Base-by-base conservation (phyloP, 148 eudicot genomes). In the Bassia scoparia region DNA sequence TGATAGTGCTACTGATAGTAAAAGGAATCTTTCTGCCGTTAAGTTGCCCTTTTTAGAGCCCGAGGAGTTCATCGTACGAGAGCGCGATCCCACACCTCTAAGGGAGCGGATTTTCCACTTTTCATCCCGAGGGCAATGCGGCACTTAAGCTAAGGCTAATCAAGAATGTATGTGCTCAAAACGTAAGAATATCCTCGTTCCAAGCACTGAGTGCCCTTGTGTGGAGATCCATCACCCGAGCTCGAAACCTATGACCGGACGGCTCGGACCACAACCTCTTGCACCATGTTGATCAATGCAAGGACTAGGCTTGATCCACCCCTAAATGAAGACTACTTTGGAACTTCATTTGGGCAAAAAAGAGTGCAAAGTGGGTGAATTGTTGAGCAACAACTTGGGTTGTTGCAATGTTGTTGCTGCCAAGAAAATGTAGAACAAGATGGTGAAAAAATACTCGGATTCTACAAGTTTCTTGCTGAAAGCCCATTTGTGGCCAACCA, bases 121-220 rank as follows among this genome's bases (percentile, higher is more conserved):
- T 38, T 61, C 81, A 9, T 1, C 65, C 1, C 37, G 5, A 49
- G 65, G 11, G 8, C 69, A 0, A n/a, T n/a, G 31, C 64, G 0
- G 17, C 8, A 4, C 46, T 79, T 0, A 79, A 79, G 29, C 70
- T 4, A 29, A n/a, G 29, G 77, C 81, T 1, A 89, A 89, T 18
- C 61, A 77, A 53, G 68, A 70, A 74, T 41, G 21, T 7, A 59
- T n/a, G 73, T 9, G 24, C 26, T 10, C 1, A 30, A 17, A 88
- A 67, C 37, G 9, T 72, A n/a, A n/a, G n/a, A 67, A 84, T 89
- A 17, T 90, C 96, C 5, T 93, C 97, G 0, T 90, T 90, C 56
- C 96, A 90, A 60, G 92, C 98, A 8, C 79, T 93, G 3, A 60
- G 81, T 35, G 96, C 86, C 35, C 86, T 84, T 77, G 73, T 93